phyloP scores from a whole-genome alignment of 192 early-diverging fungal species.

The Thamnidium elegans region DNA sequence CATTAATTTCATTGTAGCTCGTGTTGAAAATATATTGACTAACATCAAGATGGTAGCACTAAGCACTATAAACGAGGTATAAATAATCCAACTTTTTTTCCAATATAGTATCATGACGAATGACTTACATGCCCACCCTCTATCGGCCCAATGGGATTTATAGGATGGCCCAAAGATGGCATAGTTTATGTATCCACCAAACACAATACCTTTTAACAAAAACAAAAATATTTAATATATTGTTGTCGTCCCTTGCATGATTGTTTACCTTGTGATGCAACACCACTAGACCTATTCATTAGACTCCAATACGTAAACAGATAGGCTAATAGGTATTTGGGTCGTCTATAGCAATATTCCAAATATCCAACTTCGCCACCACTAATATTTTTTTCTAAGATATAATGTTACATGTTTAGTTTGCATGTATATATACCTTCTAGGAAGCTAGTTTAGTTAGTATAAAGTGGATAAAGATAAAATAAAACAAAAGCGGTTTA shows the following conservation, averaged over 20 bases:
- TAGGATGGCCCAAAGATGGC: constrained; percentile 16
- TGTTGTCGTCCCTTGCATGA: background rate
- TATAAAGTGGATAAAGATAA: background rate
- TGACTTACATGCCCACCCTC: constrained; percentile 33
- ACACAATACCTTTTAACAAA: constrained; percentile 22
- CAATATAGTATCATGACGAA: too few relatives aligned
- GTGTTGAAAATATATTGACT: constrained; percentile 15
- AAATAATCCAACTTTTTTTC: background rate
- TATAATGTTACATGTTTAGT: background rate
- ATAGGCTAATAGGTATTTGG: constrained; percentile 22
- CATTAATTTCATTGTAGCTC: constrained; percentile 22
- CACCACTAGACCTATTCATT: constrained; percentile 23
- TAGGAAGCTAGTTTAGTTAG: constrained; percentile 10
- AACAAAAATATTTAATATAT: background rate
- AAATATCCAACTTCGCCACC: constrained; percentile 31
- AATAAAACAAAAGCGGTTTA: constrained; percentile 3
- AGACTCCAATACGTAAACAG: constrained; percentile 23
- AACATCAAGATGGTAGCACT: constrained; percentile 21
- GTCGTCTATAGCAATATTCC: constrained; percentile 27
- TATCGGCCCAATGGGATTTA: constrained; percentile 21
- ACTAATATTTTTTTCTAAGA: background rate
- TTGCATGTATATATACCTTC: constrained; percentile 14
- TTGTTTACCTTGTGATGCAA: constrained; percentile 9
- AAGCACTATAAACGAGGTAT: constrained; percentile 6
- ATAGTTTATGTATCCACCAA: constrained; percentile 30